Base-by-base conservation (phyloP, 805 yeast genomes). In the Diddensiella santjacobensis region DNA sequence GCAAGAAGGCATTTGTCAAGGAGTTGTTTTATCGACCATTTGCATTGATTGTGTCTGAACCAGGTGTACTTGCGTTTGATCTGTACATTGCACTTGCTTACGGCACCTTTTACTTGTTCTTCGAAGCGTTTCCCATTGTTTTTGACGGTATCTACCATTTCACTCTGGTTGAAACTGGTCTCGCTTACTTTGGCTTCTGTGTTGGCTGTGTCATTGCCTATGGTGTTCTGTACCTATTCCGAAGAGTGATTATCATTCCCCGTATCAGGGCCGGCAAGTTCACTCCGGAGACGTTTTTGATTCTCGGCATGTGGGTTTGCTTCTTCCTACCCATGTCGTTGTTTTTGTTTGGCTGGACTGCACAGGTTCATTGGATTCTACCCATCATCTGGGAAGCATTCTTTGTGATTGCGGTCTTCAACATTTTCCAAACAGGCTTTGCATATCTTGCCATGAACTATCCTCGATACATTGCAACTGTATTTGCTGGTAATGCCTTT, bases 91-190 rank as follows among this genome's bases (percentile, higher is more conserved):
- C 81, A 0, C 56, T 80, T 44, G 66, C 72, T 4, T 81, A 80
- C 60, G 76, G 82, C 23, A 62, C 74, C 26, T 54, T 77, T 51
- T 81, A 79, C 59, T 59, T 79, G 19, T 80, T 77, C 70, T 78
- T 80, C 56, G 85, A 81, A 62, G 80, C 79, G 3, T 78, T 78
- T 63, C 85, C 87, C 5, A 66, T 80, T 30, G 79, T 77, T 2
- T 81, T 73, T 51, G 45, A 51, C 5, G 74, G 70, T 2, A 57
- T 69, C 17, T 69, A 77, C 53, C 58, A 68, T 23, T 81, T 81
- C 61, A 70, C 77, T 3, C 56, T 69, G 19, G 68, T 78, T 29
- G 77, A 74, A 45, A 52, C 63, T 29, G 81, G 83, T 15, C 63
- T 70, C 2, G 62, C 81, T 0, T 81, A 71, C 61, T 40, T 76